These are phyloP conservation scores for Neurospora sp. DNA, from an alignment of 495 filamentous ascomycete genomes.

Conservation along the genomic window DNA sequence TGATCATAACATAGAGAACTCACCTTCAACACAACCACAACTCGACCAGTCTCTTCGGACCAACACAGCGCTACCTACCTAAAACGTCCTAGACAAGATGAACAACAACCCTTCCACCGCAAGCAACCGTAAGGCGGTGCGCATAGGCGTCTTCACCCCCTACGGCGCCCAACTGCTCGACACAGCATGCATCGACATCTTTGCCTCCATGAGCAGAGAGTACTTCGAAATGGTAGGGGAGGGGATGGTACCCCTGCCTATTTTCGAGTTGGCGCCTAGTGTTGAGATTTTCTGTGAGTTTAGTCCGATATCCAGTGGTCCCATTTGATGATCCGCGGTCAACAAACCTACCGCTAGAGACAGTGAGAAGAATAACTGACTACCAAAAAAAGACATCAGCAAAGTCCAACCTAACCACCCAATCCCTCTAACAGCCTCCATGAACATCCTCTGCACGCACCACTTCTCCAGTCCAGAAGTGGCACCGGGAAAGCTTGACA, in stretches of 20 bases:
- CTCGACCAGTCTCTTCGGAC: background rate
- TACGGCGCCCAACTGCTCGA: constrained; percentile 38
- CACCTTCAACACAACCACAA: background rate
- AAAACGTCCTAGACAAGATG: background rate
- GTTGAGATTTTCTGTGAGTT: constrained; percentile 27
- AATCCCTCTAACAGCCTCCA: constrained; percentile 26
- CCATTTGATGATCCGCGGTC: background rate
- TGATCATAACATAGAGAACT: background rate
- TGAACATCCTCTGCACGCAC: constrained; percentile 28
- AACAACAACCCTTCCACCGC: background rate
- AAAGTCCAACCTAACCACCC: constrained; percentile 16
- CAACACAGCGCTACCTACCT: background rate
- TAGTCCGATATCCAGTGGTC: background rate
- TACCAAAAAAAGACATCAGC: constrained; percentile 27
- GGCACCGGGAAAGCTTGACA: constrained; percentile 39
- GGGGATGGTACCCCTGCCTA: constrained; percentile 18
- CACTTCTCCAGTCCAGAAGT: constrained; percentile 33
- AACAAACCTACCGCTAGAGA: background rate
- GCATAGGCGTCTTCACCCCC: constrained; percentile 39
- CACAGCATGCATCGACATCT: constrained; percentile 37
- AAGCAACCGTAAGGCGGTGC: constrained; percentile 10
- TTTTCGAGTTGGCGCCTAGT: constrained; percentile 29
- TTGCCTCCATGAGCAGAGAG: constrained; percentile 34
- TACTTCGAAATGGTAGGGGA: constrained; percentile 25
- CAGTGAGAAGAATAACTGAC: too few species aligned